Base-by-base conservation (phyloP, 257 asterid species). In the Striga asiatica region DNA sequence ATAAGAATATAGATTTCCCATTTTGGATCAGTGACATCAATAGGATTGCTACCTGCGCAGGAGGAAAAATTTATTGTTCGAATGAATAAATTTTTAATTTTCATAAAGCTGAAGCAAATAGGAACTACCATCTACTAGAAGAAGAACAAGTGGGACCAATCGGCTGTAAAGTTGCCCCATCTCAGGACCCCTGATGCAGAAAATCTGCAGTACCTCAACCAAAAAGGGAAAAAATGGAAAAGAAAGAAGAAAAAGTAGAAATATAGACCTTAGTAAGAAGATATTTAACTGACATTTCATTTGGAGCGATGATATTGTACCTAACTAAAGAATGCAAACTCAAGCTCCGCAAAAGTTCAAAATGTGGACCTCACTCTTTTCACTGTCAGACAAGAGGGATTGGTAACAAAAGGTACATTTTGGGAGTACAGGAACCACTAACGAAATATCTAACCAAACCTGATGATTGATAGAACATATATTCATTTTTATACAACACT, bases 31-130 rank as follows among this genome's bases (percentile, higher is more conserved):
- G 79, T 78, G 48, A 92, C 60, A 52, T 92, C 99, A 65, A 92
- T 92, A n/a, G 97, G 97, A 73, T 84, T 88, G 89, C 99, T 82
- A 58, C 97, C 97, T 92, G 89, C 35, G 63, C 56, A 74, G 66
- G 35, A 62, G 50, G 17, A 54, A 43, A 41, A 42, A 23, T 5
- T 3, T 20, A 45, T 17, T 34, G 34, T 56, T 9, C 7, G 37
- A 13, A 38, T 12, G 8, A 46, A 35, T 46, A 56, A 23, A 29
- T 18, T 49, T 35, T 43, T 18, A 42, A 8, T 46, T 24, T 14
- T 56, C 45, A 51, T 35, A 43, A 41, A 50, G 25, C 49, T 52
- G 25, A 59, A 18, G 11, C 5, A 46, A 70, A 19, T 16, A 63
- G 38, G 20, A 37, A 48, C 29, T 68, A 62, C 74, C 74, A 68